Conservation (phyloP, 192 early-diverging fungal species). For the Backusella macrospora region DNA sequence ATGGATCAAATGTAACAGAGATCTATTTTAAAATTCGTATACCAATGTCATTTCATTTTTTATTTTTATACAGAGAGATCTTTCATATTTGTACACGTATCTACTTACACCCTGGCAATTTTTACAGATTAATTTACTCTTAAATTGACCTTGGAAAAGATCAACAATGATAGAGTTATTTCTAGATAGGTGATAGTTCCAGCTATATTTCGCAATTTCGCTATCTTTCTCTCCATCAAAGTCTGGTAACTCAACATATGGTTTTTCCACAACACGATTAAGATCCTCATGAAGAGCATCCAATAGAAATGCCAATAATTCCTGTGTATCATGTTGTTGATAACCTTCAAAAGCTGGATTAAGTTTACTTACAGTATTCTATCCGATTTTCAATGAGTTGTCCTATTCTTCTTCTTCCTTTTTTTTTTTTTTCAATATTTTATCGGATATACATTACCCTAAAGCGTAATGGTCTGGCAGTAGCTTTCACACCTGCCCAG, state of each 20-base stretch:
- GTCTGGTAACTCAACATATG: slow-evolving; percentile 78
- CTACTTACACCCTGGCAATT: not conserved
- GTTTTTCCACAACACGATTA: slow-evolving; percentile 77
- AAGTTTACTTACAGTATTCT: slow-evolving; percentile 49
- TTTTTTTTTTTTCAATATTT: not conserved
- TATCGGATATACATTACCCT: slow-evolving; percentile 45
- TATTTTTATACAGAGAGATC: not conserved
- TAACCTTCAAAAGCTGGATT: slow-evolving; percentile 70
- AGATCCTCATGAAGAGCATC: slow-evolving; percentile 89
- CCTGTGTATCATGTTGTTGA: slow-evolving; percentile 84
- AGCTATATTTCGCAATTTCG: slow-evolving; percentile 68
- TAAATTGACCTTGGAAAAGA: slow-evolving; percentile 38
- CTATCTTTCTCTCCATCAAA: slow-evolving; percentile 62
- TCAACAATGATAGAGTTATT: slow-evolving; percentile 19
- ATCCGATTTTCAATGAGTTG: not conserved
- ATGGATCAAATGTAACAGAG: not conserved
- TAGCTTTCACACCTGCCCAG: slow-evolving; percentile 56
- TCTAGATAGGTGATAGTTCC: slow-evolving; percentile 64
- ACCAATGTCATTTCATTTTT: not conserved
- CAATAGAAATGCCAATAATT: slow-evolving; percentile 76
- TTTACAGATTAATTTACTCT: slow-evolving; percentile 27
- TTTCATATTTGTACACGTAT: no score
- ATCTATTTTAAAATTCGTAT: not conserved
- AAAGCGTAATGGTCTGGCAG: slow-evolving; percentile 73
- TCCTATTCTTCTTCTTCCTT: not conserved